phyloP scores from a whole-genome alignment of 306 rosid species.

The Medicago lupulina region DNA sequence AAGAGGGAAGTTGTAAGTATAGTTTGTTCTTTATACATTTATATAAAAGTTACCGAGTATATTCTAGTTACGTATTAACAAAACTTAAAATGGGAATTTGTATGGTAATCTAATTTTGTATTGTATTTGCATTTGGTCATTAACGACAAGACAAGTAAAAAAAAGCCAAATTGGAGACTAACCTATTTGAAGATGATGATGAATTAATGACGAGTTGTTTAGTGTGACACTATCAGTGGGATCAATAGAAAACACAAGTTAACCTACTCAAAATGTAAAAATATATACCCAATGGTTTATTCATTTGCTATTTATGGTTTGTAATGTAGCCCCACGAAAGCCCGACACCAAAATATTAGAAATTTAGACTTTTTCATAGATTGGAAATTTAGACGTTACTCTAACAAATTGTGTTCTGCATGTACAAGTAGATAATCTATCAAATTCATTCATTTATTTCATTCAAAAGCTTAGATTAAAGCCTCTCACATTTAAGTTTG shows the following conservation, averaged over 20 bases:
- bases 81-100: background rate
- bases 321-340: background rate
- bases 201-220: slow-evolving; percentile 35
- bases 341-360: background rate
- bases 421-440: background rate
- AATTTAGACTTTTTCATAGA: slow-evolving; percentile 25
- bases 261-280: slow-evolving; percentile 17
- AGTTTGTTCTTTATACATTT: background rate
- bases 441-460: background rate
- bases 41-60: background rate
- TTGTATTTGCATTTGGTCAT: background rate
- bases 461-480: background rate
- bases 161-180: slow-evolving; percentile 7
- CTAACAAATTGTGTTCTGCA: background rate
- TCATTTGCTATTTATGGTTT: background rate
- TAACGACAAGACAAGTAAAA: slow-evolving; percentile 13
- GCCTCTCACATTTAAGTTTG: background rate
- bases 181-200: slow-evolving; percentile 15
- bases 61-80: background rate
- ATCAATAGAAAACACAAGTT: slow-evolving; percentile 17
- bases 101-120: slow-evolving; percentile 22
- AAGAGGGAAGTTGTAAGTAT: background rate
- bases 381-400: slow-evolving; percentile 31
- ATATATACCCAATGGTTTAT: background rate
- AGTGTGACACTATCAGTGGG: background rate